phyloP scores from a whole-genome alignment of 306 rosid genomes.

The Lupinus albus region DNA sequence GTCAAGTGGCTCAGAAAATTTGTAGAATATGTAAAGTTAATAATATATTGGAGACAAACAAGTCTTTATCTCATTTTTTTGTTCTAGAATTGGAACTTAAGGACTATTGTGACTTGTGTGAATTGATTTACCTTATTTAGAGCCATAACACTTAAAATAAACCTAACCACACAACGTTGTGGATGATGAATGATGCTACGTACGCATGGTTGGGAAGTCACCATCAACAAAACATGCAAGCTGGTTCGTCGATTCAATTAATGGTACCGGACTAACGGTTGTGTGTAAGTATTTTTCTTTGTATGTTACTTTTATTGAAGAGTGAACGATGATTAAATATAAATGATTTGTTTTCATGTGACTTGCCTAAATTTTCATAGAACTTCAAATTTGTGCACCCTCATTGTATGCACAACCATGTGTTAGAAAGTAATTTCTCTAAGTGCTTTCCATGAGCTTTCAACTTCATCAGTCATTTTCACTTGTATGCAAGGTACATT shows the following conservation, averaged over 20 bases:
- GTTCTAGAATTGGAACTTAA: slow-evolving; percentile 39
- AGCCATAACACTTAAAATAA: slow-evolving; percentile 24
- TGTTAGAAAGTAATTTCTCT: no score
- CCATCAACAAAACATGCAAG: background rate
- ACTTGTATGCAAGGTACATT: no score
- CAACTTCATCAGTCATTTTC: no score
- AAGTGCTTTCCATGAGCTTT: no score
- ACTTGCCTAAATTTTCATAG: no score
- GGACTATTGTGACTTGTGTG: slow-evolving; percentile 38
- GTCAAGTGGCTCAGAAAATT: slow-evolving; percentile 41
- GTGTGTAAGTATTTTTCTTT: background rate
- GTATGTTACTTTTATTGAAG: no score
- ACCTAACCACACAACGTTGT: slow-evolving; percentile 40
- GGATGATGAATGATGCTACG: no score
- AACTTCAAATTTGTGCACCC: no score
- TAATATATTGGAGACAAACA: slow-evolving; percentile 33
- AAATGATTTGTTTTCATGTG: no score
- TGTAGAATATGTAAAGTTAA: slow-evolving; percentile 26
- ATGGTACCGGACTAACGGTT: background rate
- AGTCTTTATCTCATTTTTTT: slow-evolving; percentile 34
- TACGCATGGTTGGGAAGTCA: slow-evolving; percentile 52
- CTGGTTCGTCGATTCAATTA: slow-evolving; percentile 23
- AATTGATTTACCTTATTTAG: slow-evolving; percentile 40
- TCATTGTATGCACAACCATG: no score
- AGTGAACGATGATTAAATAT: no score